Evolutionary conservation across 345 rosid genomes (phyloP).

Genomic region (Salix dunnii): DNA sequence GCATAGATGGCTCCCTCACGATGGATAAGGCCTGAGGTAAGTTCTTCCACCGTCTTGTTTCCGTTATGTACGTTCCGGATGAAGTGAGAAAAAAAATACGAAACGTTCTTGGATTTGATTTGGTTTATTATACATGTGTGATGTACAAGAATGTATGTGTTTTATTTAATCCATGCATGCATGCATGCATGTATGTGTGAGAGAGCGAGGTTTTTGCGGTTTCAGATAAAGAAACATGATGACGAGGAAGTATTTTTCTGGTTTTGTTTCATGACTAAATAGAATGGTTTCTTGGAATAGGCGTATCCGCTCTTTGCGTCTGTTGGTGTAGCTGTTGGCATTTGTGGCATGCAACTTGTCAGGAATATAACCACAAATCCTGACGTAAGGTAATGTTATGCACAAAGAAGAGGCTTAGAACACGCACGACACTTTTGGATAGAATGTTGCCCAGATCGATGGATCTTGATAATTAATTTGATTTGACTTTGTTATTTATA

Average conservation of each 20-base stretch:
- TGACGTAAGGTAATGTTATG: slow-evolving; percentile 46
- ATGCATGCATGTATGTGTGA: no score
- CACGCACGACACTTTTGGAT: no score
- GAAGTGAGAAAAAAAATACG: neutral
- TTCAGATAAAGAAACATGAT: neutral
- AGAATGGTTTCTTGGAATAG: slow-evolving; percentile 13
- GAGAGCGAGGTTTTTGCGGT: neutral
- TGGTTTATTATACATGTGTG: neutral
- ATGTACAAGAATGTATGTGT: neutral
- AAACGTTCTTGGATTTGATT: neutral
- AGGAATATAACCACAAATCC: slow-evolving; percentile 54
- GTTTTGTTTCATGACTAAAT: no score
- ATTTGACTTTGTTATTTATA: neutral
- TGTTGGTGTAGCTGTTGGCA: slow-evolving; percentile 54
- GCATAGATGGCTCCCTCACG: slow-evolving; percentile 14
- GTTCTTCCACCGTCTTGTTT: neutral
- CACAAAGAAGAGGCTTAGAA: no score
- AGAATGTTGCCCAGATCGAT: neutral
- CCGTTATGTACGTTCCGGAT: neutral
- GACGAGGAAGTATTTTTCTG: no score
- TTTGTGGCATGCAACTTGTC: slow-evolving; percentile 50
- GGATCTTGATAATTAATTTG: neutral
- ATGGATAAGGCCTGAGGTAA: slow-evolving; percentile 37
- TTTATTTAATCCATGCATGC: neutral
- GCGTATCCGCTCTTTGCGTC: slow-evolving; percentile 58